phyloP scores from a whole-genome alignment of 768 basidiomycete species.

The Amanita subjunquillea region DNA sequence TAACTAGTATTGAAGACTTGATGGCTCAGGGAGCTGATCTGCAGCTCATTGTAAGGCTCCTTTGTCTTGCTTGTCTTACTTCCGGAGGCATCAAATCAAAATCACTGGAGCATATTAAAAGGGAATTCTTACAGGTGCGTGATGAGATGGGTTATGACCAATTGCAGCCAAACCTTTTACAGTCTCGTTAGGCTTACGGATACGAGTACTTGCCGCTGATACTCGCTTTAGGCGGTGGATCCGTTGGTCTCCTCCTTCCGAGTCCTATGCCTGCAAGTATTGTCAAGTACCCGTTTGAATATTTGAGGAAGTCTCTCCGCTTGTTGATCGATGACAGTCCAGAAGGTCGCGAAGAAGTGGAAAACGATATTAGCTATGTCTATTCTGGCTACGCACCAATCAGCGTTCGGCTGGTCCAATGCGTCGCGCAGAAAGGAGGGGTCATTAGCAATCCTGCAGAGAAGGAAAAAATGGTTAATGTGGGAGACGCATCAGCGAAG shows the following conservation, averaged over 20 bases:
- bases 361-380: constrained; percentile 92
- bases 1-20: constrained; percentile 83
- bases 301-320: constrained; percentile 74
- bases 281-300: constrained; percentile 60
- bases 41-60: constrained; percentile 64
- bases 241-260: constrained; percentile 59
- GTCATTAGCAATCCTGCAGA: constrained; percentile 75
- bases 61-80: constrained; percentile 82
- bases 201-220: constrained; percentile 63
- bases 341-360: constrained; percentile 69
- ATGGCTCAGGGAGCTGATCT: constrained; percentile 82
- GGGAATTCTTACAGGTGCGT: constrained; percentile 75
- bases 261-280: constrained; percentile 51
- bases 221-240: constrained; percentile 50
- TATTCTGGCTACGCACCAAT: constrained; percentile 98
- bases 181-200: constrained; percentile 51
- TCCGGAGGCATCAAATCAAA: constrained; percentile 83
- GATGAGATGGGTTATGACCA: neutral
- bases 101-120: constrained; percentile 76
- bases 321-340: constrained; percentile 85
- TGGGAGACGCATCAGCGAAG: constrained; percentile 25
- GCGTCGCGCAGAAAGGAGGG: constrained; percentile 83
- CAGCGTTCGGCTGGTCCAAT: constrained; percentile 85
- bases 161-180: constrained; percentile 6
- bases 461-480: constrained; percentile 33